Evolutionary conservation across 2,329 filamentous ascomycete species (phyloP), one percentile per base, ranked within the genome.

Genomic region (Parascedosporium putredinis): DNA sequence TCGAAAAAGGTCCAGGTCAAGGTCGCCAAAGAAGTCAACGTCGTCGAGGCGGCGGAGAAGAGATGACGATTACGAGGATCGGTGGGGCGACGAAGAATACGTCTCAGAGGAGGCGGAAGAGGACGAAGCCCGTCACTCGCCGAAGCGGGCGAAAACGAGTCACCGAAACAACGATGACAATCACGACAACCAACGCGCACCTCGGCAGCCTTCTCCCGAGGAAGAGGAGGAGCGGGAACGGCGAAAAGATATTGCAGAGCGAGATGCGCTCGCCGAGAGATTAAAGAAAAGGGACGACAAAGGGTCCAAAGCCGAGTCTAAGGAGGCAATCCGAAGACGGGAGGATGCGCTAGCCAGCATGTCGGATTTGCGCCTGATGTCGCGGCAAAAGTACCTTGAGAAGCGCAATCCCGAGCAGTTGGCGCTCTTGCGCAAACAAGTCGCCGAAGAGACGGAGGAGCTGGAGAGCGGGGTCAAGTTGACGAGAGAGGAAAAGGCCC

Each of bases 321-420:
- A 82, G 7, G 74, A 81, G 2, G 10, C 78, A 72, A 63, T 55
- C 78, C 71, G 79, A 51, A 51, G 20, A 46, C 42, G 8, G 16
- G 50, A 27, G 72, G 78, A 47, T 69, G 27, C 10, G 16, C 24
- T 25, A 9, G 47, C 16, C 34, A 54, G 71, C 83, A 49, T 95
- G 62, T 81, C 83, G 2, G 89, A 94, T 53, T 67, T 96, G 16
- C 78, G 93, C 38, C 74, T 93, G 60, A 79, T 88, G 27, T 95
- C 90, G 3, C 80, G 93, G 53, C 90, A 96, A 61, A 84, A 93
- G 56, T 98, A 98, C 61, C 74, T 98, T 25, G 88, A 89, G 66
- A 97, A 98, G 71, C 79, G 93, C 55, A 90, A 96, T 63, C 74
- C 84, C 0, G 88, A 97, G 64, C 81, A 88, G 53, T 68, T 98